Percentiles rank a stretch among this genome's conserved stretches.
Evolutionary conservation across 2,329 filamentous ascomycete genomes (phyloP).

Genomic region (Akanthomyces uredinophilus): DNA sequence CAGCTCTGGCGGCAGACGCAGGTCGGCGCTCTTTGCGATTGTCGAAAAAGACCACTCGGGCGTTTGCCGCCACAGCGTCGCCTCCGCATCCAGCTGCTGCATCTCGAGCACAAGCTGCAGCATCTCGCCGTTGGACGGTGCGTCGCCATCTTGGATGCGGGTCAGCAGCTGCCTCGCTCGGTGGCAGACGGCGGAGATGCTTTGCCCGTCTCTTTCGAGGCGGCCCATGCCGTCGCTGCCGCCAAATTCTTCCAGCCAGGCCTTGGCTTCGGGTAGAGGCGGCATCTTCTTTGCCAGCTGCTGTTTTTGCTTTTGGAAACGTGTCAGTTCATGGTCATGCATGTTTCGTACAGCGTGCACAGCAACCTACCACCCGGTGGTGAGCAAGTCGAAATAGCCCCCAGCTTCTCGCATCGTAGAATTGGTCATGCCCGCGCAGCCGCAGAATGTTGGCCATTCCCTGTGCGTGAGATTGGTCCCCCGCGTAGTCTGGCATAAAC

Average conservation of each 20-base stretch:
- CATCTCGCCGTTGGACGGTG: neutral
- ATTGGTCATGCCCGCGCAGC: slow-evolving; percentile 29
- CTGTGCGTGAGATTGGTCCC: slow-evolving; percentile 30
- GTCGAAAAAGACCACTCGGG: slow-evolving; percentile 30
- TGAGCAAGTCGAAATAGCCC: slow-evolving; percentile 35
- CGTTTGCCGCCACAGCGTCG: slow-evolving; percentile 26
- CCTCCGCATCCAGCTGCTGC: slow-evolving; percentile 26
- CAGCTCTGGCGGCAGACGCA: neutral
- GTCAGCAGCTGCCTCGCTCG: slow-evolving; percentile 25
- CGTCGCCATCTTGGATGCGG: slow-evolving; percentile 10
- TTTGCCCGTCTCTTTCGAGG: slow-evolving; percentile 25
- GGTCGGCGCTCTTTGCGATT: slow-evolving; percentile 4
- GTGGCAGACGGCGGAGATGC: slow-evolving; percentile 22
- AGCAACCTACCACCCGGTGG: slow-evolving; percentile 26
- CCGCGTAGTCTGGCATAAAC: slow-evolving; percentile 24
- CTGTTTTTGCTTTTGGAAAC: slow-evolving; percentile 28
- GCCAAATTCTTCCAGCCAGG: slow-evolving; percentile 28
- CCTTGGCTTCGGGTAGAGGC: slow-evolving; percentile 25
- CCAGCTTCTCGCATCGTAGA: slow-evolving; percentile 34
- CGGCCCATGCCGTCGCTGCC: slow-evolving; percentile 23
- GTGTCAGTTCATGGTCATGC: no score
- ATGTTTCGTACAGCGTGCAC: no score
- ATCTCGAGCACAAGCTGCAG: slow-evolving; percentile 28
- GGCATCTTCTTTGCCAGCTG: slow-evolving; percentile 28
- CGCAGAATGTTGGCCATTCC: slow-evolving; percentile 37